A percentile compares a stretch with the other conserved stretches of the same genome.
These are phyloP conservation scores for Amanita muscaria DNA, from an alignment of 768 basidiomycete species.

Conservation along the genomic window DNA sequence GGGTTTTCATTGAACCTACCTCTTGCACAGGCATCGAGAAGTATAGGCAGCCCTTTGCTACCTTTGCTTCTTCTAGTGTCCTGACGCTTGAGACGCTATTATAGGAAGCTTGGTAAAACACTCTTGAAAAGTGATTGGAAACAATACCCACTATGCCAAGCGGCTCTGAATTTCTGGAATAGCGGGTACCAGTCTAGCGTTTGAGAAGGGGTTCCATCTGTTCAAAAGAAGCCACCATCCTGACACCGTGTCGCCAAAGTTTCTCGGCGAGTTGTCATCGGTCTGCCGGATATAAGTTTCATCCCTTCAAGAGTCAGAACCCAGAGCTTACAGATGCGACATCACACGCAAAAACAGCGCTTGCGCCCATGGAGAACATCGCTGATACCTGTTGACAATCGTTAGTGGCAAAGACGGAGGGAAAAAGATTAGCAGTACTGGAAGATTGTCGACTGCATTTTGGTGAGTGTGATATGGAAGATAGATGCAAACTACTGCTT, in stretches of 20 bases:
- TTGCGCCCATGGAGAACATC: slow-evolving; percentile 89
- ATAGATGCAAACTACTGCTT: slow-evolving; percentile 20
- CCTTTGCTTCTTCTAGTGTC: slow-evolving; percentile 93
- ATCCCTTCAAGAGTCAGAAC: neutral
- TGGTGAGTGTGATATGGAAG: slow-evolving; percentile 8
- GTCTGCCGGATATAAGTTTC: slow-evolving; percentile 32
- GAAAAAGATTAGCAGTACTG: slow-evolving; percentile 36
- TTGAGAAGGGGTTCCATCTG: slow-evolving; percentile 87
- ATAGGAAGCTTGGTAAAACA: slow-evolving; percentile 7
- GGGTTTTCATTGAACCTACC: slow-evolving; percentile 31
- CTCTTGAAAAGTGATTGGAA: neutral
- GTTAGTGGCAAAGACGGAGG: neutral
- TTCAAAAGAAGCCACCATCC: slow-evolving; percentile 96
- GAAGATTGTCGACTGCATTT: slow-evolving; percentile 73
- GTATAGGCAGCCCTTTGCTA: slow-evolving; percentile 80
- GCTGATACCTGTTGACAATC: slow-evolving; percentile 56
- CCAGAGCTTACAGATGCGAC: slow-evolving; percentile 67
- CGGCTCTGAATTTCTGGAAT: slow-evolving; percentile 93
- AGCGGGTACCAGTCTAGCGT: slow-evolving; percentile 66
- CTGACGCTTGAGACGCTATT: slow-evolving; percentile 89
- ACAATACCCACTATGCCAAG: slow-evolving; percentile 78
- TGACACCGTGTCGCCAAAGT: slow-evolving; percentile 91
- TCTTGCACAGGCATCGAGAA: slow-evolving; percentile 93
- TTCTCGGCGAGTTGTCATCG: slow-evolving; percentile 91
- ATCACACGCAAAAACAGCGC: slow-evolving; percentile 85